Evolutionary conservation across 1,139 yeast species (phyloP).

Genomic region (Saccharomycopsis hybrid): DNA sequence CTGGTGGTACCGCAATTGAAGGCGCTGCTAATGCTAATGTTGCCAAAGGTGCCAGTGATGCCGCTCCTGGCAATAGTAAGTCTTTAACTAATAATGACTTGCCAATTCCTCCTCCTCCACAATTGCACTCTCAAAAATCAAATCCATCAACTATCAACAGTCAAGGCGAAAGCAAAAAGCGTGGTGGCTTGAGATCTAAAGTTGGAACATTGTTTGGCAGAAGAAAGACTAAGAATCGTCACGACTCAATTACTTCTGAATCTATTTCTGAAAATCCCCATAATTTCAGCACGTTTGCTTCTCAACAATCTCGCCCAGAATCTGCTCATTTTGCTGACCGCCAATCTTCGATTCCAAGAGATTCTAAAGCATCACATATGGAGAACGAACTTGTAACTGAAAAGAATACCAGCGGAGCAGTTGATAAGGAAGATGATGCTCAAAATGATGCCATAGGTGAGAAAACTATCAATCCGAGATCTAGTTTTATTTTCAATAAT

Average conservation of each 20-base stretch:
- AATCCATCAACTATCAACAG: conserved; percentile 17
- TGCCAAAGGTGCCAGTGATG: neutral
- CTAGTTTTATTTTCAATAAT: conserved; percentile 3
- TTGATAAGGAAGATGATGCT: neutral
- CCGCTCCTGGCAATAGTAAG: neutral
- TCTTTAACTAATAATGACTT: too few species aligned
- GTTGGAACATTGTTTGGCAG: conserved; percentile 82
- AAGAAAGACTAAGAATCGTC: conserved; percentile 35
- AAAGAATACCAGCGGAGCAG: neutral
- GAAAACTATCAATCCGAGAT: conserved; percentile 9
- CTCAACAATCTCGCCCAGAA: neutral
- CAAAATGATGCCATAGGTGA: conserved; percentile 1
- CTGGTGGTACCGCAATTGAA: conserved; percentile 1
- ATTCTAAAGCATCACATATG: neutral
- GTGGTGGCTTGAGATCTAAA: conserved; percentile 52
- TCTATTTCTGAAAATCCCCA: neutral
- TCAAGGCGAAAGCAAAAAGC: conserved; percentile 26
- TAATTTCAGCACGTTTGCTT: neutral
- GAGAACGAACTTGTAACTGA: neutral
- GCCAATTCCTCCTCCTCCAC: conserved; percentile 9
- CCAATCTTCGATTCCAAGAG: neutral
- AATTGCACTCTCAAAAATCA: conserved; percentile 12
- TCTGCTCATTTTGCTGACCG: neutral
- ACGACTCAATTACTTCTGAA: neutral
- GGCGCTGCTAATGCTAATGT: neutral